Conservation (phyloP, 495 filamentous ascomycete species). For the Podospora appendiculata region DNA sequence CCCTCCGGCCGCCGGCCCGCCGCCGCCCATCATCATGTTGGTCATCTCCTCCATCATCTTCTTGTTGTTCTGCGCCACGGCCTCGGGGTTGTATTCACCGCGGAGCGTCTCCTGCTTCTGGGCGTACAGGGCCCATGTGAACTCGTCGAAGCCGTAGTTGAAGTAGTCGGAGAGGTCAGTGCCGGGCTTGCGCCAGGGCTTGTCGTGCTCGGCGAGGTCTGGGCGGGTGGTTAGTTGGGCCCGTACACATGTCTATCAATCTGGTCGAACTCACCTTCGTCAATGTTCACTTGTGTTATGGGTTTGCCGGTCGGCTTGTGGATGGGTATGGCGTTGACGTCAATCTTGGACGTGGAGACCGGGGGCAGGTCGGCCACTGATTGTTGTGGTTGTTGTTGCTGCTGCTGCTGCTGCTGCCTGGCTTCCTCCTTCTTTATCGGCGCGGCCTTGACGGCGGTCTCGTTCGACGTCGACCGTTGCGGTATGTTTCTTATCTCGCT, state of each 20-base stretch:
- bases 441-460: slow-evolving; percentile 32
- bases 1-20: slow-evolving; percentile 43
- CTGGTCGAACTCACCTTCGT: slow-evolving; percentile 42
- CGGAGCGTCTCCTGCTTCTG: slow-evolving; percentile 75
- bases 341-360: slow-evolving; percentile 67
- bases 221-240: slow-evolving; percentile 7
- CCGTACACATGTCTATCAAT: background rate
- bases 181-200: slow-evolving; percentile 95
- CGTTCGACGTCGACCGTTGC: slow-evolving; percentile 50
- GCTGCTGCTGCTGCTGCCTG: background rate
- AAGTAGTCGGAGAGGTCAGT: slow-evolving; percentile 95
- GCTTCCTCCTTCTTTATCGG: slow-evolving; percentile 40
- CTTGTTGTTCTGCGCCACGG: slow-evolving; percentile 61
- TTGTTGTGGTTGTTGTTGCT: slow-evolving; percentile 2
- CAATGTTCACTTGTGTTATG: slow-evolving; percentile 76
- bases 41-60: slow-evolving; percentile 86
- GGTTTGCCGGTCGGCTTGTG: slow-evolving; percentile 68
- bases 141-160: slow-evolving; percentile 99
- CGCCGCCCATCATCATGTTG: slow-evolving; percentile 74
- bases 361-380: slow-evolving; percentile 36
- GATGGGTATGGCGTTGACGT: slow-evolving; percentile 74
- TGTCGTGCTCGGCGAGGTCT: slow-evolving; percentile 77
- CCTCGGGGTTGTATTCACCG: slow-evolving; percentile 52
- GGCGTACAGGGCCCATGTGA: slow-evolving; percentile 95
- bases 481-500: slow-evolving; percentile 61